Conservation (phyloP, 306 rosid species). For the Pyrus pyrifolia region DNA sequence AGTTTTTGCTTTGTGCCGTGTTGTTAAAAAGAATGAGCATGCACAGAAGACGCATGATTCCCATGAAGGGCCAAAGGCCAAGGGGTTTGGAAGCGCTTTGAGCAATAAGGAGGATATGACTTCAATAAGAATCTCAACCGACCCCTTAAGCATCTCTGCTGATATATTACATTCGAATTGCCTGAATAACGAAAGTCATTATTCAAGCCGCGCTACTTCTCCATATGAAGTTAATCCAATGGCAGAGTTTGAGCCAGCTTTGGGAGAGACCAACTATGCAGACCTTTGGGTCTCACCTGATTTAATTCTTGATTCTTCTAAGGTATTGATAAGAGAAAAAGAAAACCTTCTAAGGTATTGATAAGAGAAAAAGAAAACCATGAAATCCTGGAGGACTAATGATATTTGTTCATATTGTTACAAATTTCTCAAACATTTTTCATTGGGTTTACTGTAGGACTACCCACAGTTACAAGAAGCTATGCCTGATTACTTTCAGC, state of each 20-base stretch:
- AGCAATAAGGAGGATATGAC: constrained; percentile 32
- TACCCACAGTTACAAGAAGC: constrained; percentile 50
- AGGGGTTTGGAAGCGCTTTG: constrained; percentile 31
- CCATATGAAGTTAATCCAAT: constrained; percentile 31
- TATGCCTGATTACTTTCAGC: constrained; percentile 39
- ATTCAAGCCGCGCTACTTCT: constrained; percentile 45
- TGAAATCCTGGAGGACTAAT: not conserved
- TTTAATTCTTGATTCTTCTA: constrained; percentile 77
- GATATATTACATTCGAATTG: constrained; percentile 37
- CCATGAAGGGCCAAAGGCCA: constrained; percentile 37
- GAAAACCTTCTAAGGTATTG: constrained; percentile 50
- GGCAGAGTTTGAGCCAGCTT: constrained; percentile 36
- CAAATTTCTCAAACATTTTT: constrained; percentile 10
- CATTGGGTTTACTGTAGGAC: constrained; percentile 38
- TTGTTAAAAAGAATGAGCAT: constrained; percentile 60
- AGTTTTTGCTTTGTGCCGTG: constrained; percentile 78
- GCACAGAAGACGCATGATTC: constrained; percentile 33
- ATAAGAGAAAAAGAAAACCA: not conserved
- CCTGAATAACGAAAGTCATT: constrained; percentile 37
- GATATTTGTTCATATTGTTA: not conserved
- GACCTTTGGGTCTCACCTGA: constrained; percentile 69
- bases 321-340: constrained; percentile 36
- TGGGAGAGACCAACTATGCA: constrained; percentile 38
- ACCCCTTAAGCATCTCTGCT: constrained; percentile 27
- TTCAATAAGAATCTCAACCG: constrained; percentile 24